Base-by-base conservation (phyloP, 306 rosid species). In the Begonia loranthoides region DNA sequence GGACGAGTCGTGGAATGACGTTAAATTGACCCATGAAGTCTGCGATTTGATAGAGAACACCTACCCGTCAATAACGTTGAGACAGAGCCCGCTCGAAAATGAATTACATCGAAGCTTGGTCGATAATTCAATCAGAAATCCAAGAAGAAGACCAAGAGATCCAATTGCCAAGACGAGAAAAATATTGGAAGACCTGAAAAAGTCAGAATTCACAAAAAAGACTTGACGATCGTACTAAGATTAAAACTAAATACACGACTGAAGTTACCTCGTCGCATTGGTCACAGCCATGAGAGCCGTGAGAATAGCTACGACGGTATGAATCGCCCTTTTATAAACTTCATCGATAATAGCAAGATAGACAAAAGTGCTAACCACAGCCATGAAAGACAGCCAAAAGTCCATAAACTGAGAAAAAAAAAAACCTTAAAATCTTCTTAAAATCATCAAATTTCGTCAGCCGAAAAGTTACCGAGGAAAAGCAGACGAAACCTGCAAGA, bases 341-440 rank as follows among this genome's bases (percentile, higher is more conserved):
- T 92, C 96, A 3, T 70, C 76, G 15, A 86, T 71, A 17, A 92
- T 74, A 55, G 94, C 77, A 11, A 92, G 73, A 73, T 78, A 86
- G 59, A 92, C 74, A 13, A 76, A 86, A 51, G 99, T 92, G 79
- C 94, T 86, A 64, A 83, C 74, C 61, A 86, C 84, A 17, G 99
- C 99, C 99, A 92, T 74, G 80, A 92, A 92, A 67, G 96, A 92
- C 53, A 92, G 88, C 99, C 99, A 92, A 64, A 92, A 80, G 74
- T 92, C 99, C 94, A 92, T 64, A 74, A 92, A 83, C 99, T 92
- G 84, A 11, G 15, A 3, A 43, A 11, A 43, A 28, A 28, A 28
- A 28, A 28, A 5, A 28, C 4, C 36, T n/a, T n/a, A n/a, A n/a
- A n/a, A n/a, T n/a, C n/a, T n/a, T n/a, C 36, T 28, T 28, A 76